Conservation (phyloP, 2,329 filamentous ascomycete genomes). For the Cladophialophora exuberans region DNA sequence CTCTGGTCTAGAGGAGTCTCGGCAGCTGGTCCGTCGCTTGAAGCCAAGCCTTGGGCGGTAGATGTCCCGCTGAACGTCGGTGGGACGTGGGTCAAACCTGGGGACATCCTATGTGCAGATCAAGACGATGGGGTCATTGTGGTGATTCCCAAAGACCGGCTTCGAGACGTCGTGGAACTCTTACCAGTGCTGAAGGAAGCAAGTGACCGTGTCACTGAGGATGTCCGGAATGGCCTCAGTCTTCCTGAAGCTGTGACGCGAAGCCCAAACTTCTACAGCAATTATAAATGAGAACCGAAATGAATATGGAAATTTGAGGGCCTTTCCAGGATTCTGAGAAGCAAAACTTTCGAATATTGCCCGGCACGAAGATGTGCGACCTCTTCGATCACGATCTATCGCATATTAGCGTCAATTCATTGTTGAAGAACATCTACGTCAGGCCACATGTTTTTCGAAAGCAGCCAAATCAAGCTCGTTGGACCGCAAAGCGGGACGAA, state of each 20-base stretch:
- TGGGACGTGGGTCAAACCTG: background rate
- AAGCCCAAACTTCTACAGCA: background rate
- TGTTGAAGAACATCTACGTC: too few relatives aligned
- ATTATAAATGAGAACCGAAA: background rate
- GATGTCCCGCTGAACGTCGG: conserved; percentile 6
- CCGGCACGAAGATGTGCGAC: too few relatives aligned
- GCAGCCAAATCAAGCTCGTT: too few relatives aligned
- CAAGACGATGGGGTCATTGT: conserved; percentile 3
- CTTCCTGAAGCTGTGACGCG: background rate
- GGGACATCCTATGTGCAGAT: conserved; percentile 9
- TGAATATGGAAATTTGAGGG: background rate
- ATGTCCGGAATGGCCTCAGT: background rate
- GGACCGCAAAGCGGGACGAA: too few relatives aligned
- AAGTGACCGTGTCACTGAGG: background rate
- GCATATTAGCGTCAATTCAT: too few relatives aligned
- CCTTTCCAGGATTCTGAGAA: background rate
- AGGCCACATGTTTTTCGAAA: too few relatives aligned
- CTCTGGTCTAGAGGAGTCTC: conserved; percentile 7
- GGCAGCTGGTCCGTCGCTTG: conserved; percentile 3
- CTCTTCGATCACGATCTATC: too few relatives aligned
- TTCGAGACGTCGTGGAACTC: background rate
- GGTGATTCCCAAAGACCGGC: background rate
- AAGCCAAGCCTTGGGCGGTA: background rate
- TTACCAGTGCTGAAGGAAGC: background rate
- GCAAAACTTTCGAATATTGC: too few relatives aligned